Evolutionary conservation across 2,329 filamentous ascomycete species (phyloP), one percentile per base, ranked within the genome.

Genomic region (Apiospora aurea): DNA sequence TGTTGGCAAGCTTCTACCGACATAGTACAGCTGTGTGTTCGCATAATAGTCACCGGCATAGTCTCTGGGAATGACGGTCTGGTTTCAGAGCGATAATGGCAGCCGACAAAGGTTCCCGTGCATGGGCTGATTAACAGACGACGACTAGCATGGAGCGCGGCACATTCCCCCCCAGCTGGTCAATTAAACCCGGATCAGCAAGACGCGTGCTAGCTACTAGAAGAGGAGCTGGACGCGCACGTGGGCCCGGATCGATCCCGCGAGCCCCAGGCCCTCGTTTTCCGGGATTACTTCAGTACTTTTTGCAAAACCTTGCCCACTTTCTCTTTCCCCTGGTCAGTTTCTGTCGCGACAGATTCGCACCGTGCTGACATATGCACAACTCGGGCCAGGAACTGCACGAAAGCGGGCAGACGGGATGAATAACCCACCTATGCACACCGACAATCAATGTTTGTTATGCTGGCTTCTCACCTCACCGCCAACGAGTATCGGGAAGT

Each of bases 231-330:
- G 41, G 29, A 41, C 68, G 38, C 46, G 34, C 68, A 69, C 68
- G 68, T 69, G 68, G 68, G 68, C 46, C 68, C 68, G 68, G 68
- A 53, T 51, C 46, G 46, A 51, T 51, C 47, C 68, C 68, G 68
- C 68, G 68, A 69, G 49, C 68, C 49, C 68, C 68, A 69, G 67
- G 68, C 43, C 68, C 68, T 69, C 47, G 68, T 53, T 69, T 43
- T 41, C 46, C 46, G 44, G 66, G 66, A 46, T 68, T 68, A 21
- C 24, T 41, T 46, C 14, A 46, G 66, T 68, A 47, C 41, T 29
- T 53, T 38, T 46, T 67, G 26, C 16, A 41, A 64, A 64, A 41
- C 57, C 57, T 41, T 64, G 41, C 18, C 66, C 66, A 67, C 38
- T 47, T 68, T 53, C 34, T 18, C 24, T 49, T 18, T 49, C 34